Base-by-base conservation (phyloP, 257 asterid genomes). In the Nicotiana undulata region DNA sequence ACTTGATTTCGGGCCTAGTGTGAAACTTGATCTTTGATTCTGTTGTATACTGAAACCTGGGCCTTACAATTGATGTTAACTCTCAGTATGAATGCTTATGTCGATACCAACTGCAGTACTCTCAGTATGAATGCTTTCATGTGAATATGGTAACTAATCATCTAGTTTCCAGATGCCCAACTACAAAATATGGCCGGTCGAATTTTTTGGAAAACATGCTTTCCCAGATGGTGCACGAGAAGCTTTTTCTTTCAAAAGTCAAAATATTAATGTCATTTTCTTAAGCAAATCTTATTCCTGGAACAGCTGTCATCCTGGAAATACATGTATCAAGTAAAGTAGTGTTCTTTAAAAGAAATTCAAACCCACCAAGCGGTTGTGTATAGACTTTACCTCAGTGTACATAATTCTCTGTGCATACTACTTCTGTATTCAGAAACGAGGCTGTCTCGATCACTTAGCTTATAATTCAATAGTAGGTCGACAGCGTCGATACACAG, bases 81-180 rank as follows among this genome's bases (percentile, higher is more conserved):
- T 34, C n/a, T n/a, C n/a, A n/a, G n/a, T n/a, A n/a, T n/a, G 37
- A 72, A 15, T 24, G 60, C 37, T 72, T 46, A 22, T 72, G 60
- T 46, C 26, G 77, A 72, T 72, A 46, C 40, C 9, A 0, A 70
- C 77, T 12, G 58, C 34, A 72, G 26, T 49, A 49, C 49, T 6
- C 46, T 40, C 49, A 9, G 49, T 40, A 40, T 40, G 3, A 40
- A 9, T 49, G 58, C 61, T 46, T 72, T 32, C 78, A 46, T 49
- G 61, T 74, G 61, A 74, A 74, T 70, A 74, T 74, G 61, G 61
- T 74, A 59, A 74, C 61, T 12, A 13, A 49, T 72, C 22, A 72
- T 74, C 61, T 26, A 74, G 61, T 49, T 56, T 49, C 51, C 78
- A 15, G 24, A 46, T 24, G 24, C 13, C 17, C 40, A 63, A 20